Conservation (phyloP, 495 filamentous ascomycete genomes). For the Aspergillus coremiiformis region DNA sequence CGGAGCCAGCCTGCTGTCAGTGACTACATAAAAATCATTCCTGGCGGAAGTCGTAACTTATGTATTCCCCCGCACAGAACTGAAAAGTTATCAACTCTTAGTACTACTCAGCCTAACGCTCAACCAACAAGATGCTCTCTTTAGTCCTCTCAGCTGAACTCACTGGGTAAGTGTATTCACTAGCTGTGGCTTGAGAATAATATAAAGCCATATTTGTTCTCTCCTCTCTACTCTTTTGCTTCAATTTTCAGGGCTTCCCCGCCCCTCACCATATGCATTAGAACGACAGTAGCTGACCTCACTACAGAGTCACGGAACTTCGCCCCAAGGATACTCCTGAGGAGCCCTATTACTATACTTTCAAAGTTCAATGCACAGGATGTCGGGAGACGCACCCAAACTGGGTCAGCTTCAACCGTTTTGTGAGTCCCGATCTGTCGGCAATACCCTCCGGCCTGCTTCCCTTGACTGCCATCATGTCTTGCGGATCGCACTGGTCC, state of each 20-base stretch:
- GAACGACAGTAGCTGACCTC: constrained; percentile 3
- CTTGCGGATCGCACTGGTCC: neutral
- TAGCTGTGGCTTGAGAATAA: neutral
- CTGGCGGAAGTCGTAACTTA: neutral
- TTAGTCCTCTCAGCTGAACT: constrained; percentile 74
- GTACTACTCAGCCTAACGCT: no score
- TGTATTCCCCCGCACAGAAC: constrained; percentile 14
- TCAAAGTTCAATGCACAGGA: constrained; percentile 93
- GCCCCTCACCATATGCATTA: constrained; percentile 2
- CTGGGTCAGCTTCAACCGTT: constrained; percentile 76
- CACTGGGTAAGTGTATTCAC: constrained; percentile 50
- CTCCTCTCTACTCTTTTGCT: constrained; percentile 3
- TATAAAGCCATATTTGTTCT: neutral
- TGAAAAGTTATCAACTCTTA: neutral
- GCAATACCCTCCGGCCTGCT: no score
- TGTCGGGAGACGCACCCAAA: constrained; percentile 90
- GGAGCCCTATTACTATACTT: constrained; percentile 86
- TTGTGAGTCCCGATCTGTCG: constrained; percentile 51
- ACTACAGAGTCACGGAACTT: constrained; percentile 74
- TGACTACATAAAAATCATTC: constrained; percentile 2
- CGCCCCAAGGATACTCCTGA: constrained; percentile 73
- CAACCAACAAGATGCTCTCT: constrained; percentile 56
- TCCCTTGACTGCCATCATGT: neutral
- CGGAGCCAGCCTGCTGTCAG: neutral
- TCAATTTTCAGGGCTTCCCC: constrained; percentile 6